Percentiles rank a stretch among this genome's conserved stretches.
Evolutionary conservation across 768 basidiomycete species (phyloP).

Genomic region (Pleurotus pulmonarius): DNA sequence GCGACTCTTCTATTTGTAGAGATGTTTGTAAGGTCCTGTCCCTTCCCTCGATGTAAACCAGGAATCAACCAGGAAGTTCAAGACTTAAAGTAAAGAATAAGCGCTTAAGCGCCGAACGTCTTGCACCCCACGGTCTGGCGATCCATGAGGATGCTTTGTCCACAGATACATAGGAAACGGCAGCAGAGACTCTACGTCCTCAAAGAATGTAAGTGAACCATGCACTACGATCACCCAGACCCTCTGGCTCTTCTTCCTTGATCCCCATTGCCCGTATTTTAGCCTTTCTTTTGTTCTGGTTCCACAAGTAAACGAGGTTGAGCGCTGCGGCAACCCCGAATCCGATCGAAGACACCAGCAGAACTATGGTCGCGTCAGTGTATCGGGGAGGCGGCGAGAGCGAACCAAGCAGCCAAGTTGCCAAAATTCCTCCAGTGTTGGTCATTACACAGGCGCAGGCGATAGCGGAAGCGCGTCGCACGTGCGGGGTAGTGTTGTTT

Average conservation of each 20-base stretch:
- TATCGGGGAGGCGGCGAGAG: conserved; percentile 33
- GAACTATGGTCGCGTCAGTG: background rate
- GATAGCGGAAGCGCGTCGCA: conserved; percentile 34
- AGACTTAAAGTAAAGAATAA: too few relatives aligned
- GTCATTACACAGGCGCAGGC: conserved; percentile 31
- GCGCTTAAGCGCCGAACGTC: too few relatives aligned
- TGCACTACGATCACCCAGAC: conserved; percentile 26
- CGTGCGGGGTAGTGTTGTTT: conserved; percentile 36
- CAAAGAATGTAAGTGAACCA: conserved; percentile 31
- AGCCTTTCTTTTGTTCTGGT: conserved; percentile 15
- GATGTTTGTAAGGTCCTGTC: too few relatives aligned
- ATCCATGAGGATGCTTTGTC: too few relatives aligned
- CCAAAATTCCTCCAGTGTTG: conserved; percentile 35
- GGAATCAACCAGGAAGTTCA: too few relatives aligned
- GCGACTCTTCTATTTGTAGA: too few relatives aligned
- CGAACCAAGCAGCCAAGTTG: conserved; percentile 38
- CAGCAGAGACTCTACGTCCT: background rate
- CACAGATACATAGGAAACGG: too few relatives aligned
- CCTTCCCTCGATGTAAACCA: too few relatives aligned
- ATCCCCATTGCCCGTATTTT: conserved; percentile 13
- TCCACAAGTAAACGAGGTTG: background rate
- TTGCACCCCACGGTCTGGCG: too few relatives aligned
- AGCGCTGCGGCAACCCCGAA: background rate
- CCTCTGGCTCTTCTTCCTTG: conserved; percentile 18
- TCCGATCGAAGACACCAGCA: background rate